Base-by-base conservation (phyloP, 2,329 filamentous ascomycete species). In the Diaporthe sp. region DNA sequence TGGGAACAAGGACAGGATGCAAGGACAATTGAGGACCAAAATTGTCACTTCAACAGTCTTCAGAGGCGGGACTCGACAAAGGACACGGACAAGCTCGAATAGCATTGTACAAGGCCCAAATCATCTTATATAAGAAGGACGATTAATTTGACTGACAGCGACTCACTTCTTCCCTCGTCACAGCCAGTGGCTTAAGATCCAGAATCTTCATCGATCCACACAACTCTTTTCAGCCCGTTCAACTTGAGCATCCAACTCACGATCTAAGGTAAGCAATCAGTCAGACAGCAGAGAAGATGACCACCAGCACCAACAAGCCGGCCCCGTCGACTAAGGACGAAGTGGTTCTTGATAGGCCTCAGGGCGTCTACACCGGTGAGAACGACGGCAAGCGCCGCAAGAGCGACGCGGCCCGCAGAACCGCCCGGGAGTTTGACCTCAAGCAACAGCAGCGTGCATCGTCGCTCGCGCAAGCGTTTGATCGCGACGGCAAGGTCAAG, bases 311-410 rank as follows among this genome's bases (percentile, higher is more conserved):
- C 4, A 19, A 12, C 19, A 74, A 31, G 17, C 13, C 44, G 17
- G 28, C 17, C 37, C 12, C 37, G 19, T 8, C 17, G 22, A 15
- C 25, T 25, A 44, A 58, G 10, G 37, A 72, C 10, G 31, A 75
- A 6, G 19, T 42, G 19, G 28, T 71, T 28, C 46, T 68, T 8
- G 44, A 13, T 6, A 25, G 34, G 3, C 75, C 55, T 7, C 7
- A 51, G 22, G 51, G 51, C 25, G 65, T 71, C 7, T 60, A 65
- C 25, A 67, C 72, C 39, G 62, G 65, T 25, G 67, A 62, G 22
- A 42, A 46, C 44, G 39, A 25, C 12, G 12, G 19, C 49, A 39
- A 31, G 39, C 65, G 44, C 44, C n/a, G 42, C 49, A 37, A n/a
- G 28, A 37, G 61, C 15, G 37, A 55, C 3, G 42, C 31, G 22